Percentiles rank a stretch among this genome's conserved stretches.
Conservation (phyloP, 306 rosid genomes). For the Elaeagnus macrophylla region DNA sequence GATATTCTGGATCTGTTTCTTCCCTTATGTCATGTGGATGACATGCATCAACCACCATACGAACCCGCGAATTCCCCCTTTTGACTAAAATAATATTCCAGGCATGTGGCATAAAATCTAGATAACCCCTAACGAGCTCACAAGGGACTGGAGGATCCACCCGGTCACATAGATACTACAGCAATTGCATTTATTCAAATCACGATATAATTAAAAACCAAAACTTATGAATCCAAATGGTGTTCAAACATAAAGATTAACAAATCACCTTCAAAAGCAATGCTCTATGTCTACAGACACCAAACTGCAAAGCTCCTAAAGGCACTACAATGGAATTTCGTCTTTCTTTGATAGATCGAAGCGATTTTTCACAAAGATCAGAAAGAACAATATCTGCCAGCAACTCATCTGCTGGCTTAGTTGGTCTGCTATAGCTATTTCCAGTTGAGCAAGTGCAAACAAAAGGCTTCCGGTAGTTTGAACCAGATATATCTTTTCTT, state of each 20-base stretch:
- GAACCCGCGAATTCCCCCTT: conserved; percentile 56
- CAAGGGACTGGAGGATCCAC: conserved; percentile 85
- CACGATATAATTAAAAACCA: conserved; percentile 6
- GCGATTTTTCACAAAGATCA: conserved; percentile 58
- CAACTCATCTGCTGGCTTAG: conserved; percentile 31
- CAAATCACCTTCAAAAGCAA: conserved; percentile 73
- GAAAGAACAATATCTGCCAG: conserved; percentile 52
- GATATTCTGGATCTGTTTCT: conserved; percentile 72
- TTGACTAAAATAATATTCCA: conserved; percentile 69
- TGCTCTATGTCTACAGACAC: conserved; percentile 97
- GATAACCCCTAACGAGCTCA: conserved; percentile 94
- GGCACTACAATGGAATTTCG: conserved; percentile 70
- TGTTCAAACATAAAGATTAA: neutral
- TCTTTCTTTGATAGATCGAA: conserved; percentile 51
- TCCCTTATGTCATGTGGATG: conserved; percentile 88
- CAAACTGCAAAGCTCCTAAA: conserved; percentile 75
- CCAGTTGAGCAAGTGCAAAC: conserved; percentile 91
- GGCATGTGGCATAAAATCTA: conserved; percentile 96
- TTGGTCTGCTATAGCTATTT: conserved; percentile 30
- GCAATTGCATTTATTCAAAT: conserved; percentile 24
- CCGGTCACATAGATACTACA: conserved; percentile 82
- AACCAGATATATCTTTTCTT: conserved; percentile 75
- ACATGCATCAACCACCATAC: conserved; percentile 96
- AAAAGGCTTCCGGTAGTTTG: conserved; percentile 82
- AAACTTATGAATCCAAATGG: conserved; percentile 4